These are phyloP conservation scores for Hemileccinum impolitum DNA, from an alignment of 768 basidiomycete genomes.

Conservation along the genomic window DNA sequence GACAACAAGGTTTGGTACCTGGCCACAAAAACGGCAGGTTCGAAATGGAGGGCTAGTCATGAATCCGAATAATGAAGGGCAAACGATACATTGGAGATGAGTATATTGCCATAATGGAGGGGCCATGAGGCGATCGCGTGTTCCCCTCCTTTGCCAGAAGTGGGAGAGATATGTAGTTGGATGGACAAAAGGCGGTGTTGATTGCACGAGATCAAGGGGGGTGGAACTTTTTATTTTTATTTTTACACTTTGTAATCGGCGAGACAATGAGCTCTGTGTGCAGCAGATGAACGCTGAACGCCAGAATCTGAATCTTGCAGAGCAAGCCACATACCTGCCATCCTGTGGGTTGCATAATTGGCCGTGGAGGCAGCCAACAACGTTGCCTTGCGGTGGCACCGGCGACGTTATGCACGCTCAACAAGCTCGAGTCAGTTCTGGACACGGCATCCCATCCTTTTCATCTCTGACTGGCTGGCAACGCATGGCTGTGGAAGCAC, in stretches of 20 bases:
- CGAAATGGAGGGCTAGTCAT: slow-evolving; percentile 15
- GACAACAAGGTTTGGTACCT: slow-evolving; percentile 9
- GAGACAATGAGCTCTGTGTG: slow-evolving; percentile 8
- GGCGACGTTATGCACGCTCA: too few species aligned
- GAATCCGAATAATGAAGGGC: background rate
- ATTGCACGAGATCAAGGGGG: slow-evolving; percentile 16
- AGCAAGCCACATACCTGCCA: slow-evolving; percentile 10
- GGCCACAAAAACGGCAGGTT: slow-evolving; percentile 3
- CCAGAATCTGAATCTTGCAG: background rate
- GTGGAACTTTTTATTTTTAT: slow-evolving; percentile 22
- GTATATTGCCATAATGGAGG: slow-evolving; percentile 8
- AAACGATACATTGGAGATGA: slow-evolving; percentile 9
- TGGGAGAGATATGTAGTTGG: background rate
- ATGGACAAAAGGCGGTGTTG: slow-evolving; percentile 13
- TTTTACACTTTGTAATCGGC: slow-evolving; percentile 16
- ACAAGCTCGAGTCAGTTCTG: background rate
- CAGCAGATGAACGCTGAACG: background rate
- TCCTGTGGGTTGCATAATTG: slow-evolving; percentile 13
- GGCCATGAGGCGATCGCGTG: slow-evolving; percentile 32
- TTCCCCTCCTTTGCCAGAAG: background rate
- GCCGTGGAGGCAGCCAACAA: background rate
- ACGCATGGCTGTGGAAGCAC: background rate
- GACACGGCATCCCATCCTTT: slow-evolving; percentile 7
- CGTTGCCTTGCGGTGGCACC: slow-evolving; percentile 1
- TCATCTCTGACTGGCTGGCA: background rate